A percentile compares a stretch with the other conserved stretches of the same genome.
phyloP scores from a whole-genome alignment of 192 early-diverging fungal species.

The Phlyctochytrium arcticum region DNA sequence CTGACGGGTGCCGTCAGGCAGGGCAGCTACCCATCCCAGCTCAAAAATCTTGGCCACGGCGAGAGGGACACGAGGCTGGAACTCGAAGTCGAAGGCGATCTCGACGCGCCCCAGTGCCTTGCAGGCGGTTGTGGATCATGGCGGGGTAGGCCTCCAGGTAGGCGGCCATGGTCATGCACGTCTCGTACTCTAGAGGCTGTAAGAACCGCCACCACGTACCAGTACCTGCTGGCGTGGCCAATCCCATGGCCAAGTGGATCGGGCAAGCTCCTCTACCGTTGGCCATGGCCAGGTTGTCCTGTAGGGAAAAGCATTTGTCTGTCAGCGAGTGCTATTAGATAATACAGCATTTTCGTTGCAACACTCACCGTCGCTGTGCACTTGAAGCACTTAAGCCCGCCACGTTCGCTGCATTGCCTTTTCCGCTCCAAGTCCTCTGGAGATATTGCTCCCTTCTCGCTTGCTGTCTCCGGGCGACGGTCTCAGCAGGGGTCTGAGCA shows the following conservation, averaged over 20 bases:
- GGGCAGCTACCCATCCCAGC: neutral
- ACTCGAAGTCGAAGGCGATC: neutral
- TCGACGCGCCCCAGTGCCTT: neutral
- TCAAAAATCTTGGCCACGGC: neutral
- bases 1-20: neutral
- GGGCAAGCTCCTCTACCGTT: neutral
- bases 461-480: neutral
- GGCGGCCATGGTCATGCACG: neutral
- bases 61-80: neutral
- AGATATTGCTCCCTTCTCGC: neutral
- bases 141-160: neutral
- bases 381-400: no score
- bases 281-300: neutral
- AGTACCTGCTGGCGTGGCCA: neutral
- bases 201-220: neutral
- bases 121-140: neutral
- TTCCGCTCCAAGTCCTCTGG: no score
- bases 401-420: no score
- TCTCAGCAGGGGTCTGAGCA: neutral
- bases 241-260: neutral
- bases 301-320: neutral
- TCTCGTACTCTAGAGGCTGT: neutral
- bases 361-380: no score
- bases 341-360: no score
- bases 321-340: no score